Percentiles rank a stretch among this genome's conserved stretches.
phyloP scores from a whole-genome alignment of 495 filamentous ascomycete species.

The Aspergillus funiculosus region DNA sequence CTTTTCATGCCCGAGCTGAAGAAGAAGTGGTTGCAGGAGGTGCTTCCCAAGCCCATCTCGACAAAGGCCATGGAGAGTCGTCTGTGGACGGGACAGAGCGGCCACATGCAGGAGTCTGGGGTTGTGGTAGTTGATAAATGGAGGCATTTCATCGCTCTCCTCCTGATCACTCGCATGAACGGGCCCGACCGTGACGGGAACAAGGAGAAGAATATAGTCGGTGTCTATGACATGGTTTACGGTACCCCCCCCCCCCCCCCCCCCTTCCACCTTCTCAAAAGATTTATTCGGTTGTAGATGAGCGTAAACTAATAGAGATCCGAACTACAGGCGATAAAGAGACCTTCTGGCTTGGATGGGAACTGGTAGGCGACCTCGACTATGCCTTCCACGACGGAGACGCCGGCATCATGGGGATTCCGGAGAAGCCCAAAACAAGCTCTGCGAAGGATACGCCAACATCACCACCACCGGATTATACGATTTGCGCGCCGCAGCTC shows the following conservation, averaged over 20 bases:
- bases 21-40: slow-evolving; percentile 17
- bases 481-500: slow-evolving; percentile 25
- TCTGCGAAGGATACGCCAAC: neutral
- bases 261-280: neutral
- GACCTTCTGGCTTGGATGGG: slow-evolving; percentile 27
- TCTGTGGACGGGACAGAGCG: slow-evolving; percentile 23
- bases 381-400: slow-evolving; percentile 24
- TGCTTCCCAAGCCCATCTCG: slow-evolving; percentile 20
- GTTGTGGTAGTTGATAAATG: slow-evolving; percentile 28
- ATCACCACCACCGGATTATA: slow-evolving; percentile 5
- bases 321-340: slow-evolving; percentile 29
- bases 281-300: neutral
- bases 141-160: slow-evolving; percentile 23
- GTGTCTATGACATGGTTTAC: slow-evolving; percentile 27
- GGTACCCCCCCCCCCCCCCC: slow-evolving; percentile 15
- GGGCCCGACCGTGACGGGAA: slow-evolving; percentile 25
- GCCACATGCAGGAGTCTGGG: slow-evolving; percentile 29
- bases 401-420: slow-evolving; percentile 17
- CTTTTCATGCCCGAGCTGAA: slow-evolving; percentile 21
- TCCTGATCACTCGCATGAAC: slow-evolving; percentile 27
- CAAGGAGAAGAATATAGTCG: slow-evolving; percentile 5
- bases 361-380: slow-evolving; percentile 21
- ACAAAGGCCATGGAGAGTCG: slow-evolving; percentile 13
- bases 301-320: neutral
- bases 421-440: neutral